Evolutionary conservation across 2,329 filamentous ascomycete species (phyloP), one percentile per base, ranked within the genome.

Genomic region (Alternaria atra): DNA sequence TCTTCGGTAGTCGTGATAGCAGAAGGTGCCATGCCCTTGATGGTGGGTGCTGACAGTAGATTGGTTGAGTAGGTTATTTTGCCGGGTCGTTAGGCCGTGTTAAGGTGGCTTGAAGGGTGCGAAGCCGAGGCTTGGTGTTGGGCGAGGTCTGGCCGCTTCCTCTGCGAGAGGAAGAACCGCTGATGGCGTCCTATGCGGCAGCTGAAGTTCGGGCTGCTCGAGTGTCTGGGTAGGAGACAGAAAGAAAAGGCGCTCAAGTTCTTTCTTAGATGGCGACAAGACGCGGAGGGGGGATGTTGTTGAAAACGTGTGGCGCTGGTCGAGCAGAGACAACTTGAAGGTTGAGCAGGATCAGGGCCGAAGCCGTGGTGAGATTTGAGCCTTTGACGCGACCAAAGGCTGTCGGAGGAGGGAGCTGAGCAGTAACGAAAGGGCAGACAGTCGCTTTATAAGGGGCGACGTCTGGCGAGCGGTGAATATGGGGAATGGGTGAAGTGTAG

Each of bases 161-260:
- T 94, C 94, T 83, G 85, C 85, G 85, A 95, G 94, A 97, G 94
- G 94, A 98, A 98, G 94, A 97, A 94, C 91, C 91, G 90, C 87
- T 88, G 89, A 90, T 90, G 88, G 88, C 90, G 91, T 96, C 92
- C 93, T 98, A 99, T 99, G 94, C 95, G 95, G 95, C 95, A 98
- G 94, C 92, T 97, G 91, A 87, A 85, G 83, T 81, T 83, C 83
- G 83, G 86, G 82, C 80, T 86, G 83, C 79, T 83, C 86, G 81
- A 85, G 86, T 70, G 78, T 79, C 69, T 71, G 72, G 75, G 77
- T 77, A 75, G 77, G 73, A 70, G 79, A 77, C 71, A 75, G 74
- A 67, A 83, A 80, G 71, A 84, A 73, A 73, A 79, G 68, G 73
- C 76, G 74, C 69, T 81, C 77, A 63, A 80, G 72, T 34, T 80